phyloP scores from a whole-genome alignment of 116 monocot species.

The Zostera marina region DNA sequence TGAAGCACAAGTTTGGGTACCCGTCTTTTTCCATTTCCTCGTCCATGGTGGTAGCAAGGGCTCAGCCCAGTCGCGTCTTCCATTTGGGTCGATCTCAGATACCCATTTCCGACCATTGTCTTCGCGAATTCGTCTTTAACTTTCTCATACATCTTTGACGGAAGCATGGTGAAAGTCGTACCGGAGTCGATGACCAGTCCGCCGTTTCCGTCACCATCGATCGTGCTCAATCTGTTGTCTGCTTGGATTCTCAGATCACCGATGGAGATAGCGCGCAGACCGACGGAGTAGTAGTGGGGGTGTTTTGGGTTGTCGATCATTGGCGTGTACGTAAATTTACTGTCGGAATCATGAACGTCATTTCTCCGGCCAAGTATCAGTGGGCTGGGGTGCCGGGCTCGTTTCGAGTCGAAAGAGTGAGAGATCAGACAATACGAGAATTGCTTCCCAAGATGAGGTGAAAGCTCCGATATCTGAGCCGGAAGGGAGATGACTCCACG shows the following conservation, averaged over 20 bases:
- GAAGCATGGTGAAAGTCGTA: constrained; percentile 91
- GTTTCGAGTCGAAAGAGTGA: constrained; percentile 42
- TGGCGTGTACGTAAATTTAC: constrained; percentile 46
- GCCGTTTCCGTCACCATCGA: constrained; percentile 45
- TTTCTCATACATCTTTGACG: constrained; percentile 13
- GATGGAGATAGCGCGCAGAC: constrained; percentile 44
- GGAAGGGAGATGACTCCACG: constrained; percentile 72
- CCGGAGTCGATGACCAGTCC: constrained; percentile 87
- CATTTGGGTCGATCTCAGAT: constrained; percentile 13
- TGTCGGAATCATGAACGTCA: neutral
- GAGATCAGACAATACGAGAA: constrained; percentile 90
- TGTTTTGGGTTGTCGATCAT: constrained; percentile 53
- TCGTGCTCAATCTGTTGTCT: constrained; percentile 4
- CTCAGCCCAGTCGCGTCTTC: constrained; percentile 40
- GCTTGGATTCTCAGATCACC: constrained; percentile 27
- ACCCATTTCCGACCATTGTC: constrained; percentile 28
- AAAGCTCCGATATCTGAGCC: constrained; percentile 47
- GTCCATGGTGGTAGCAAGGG: constrained; percentile 33
- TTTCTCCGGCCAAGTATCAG: constrained; percentile 65
- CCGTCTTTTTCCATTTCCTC: constrained; percentile 6
- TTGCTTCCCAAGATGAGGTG: constrained; percentile 35
- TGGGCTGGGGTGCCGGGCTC: constrained; percentile 44
- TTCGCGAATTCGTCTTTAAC: constrained; percentile 30
- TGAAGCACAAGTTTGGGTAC: constrained; percentile 50
- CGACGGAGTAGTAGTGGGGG: constrained; percentile 74